Base-by-base conservation (phyloP, 169 alveolate genomes). In the Neospora caninum region DNA sequence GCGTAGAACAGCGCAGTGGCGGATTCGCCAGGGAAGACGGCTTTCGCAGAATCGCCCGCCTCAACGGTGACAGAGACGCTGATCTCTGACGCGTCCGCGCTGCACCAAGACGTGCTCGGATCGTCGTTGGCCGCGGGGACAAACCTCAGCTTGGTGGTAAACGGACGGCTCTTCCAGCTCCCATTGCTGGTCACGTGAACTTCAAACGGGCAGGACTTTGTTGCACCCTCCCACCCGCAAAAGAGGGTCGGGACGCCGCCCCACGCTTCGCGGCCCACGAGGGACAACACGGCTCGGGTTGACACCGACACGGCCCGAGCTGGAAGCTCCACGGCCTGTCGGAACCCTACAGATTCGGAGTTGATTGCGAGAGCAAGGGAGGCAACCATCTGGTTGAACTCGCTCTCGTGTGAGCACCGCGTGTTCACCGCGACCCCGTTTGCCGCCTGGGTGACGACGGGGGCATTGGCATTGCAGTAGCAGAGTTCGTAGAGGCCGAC, bases 401-500 rank as follows among this genome's bases (percentile, higher is more conserved):
- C 34, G 31, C 38, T 41, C 38, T 9, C 69, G 41, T 18, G 43
- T 20, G n/a, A 9, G 67, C 89, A 82, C 89, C 13, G 42, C 25
- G 89, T 31, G 49, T 42, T 38, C 10, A 20, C 67, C 64, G 64
- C 22, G 54, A 0, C 41, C 6, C 41, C 64, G 25, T 6, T 42
- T 9, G n/a, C 10, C 67, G 7, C 64, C 67, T 10, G 25, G 22
- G 41, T 36, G 67, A 9, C 13, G 31, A 25, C 89, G 0, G 69
- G 13, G 67, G 67, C 2, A 38, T 43, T 36, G 27, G 58, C 38
- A 36, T 29, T 82, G 89, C 89, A 82, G 64, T 82, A 82, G 89
- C 89, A 82, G 25, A 82, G 53, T 36, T 82, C 89, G 89, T 82
- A 82, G 39, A 82, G 31, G 36, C 89, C 89, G 4, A 67, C 2